Evolutionary conservation across 306 rosid genomes (phyloP).

Genomic region (Glycine tomentella): DNA sequence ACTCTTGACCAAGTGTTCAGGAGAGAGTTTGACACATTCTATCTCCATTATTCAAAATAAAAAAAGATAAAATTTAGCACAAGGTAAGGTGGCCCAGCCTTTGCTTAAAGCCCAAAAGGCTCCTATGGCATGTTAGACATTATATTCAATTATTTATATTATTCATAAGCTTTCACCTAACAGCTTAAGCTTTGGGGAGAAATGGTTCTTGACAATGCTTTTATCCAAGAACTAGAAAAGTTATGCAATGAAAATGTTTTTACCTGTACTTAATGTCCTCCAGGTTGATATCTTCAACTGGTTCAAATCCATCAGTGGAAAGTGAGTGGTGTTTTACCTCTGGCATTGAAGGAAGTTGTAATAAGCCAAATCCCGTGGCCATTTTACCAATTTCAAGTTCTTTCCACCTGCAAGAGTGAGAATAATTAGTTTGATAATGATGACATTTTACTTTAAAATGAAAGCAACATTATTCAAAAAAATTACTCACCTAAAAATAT

Average conservation of each 20-base stretch:
- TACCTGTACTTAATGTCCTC: constrained; percentile 84
- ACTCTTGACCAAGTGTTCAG: not conserved
- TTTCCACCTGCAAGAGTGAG: constrained; percentile 71
- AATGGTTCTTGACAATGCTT: constrained; percentile 28
- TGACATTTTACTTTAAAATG: constrained; percentile 24
- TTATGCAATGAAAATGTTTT: constrained; percentile 33
- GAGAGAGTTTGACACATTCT: constrained; percentile 1
- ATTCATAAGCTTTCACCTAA: not conserved
- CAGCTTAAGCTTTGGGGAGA: not conserved
- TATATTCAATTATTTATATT: not conserved
- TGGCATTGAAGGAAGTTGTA: constrained; percentile 87
- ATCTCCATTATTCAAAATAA: constrained; percentile 3
- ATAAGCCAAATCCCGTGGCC: constrained; percentile 87
- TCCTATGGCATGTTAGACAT: constrained; percentile 4
- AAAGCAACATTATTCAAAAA: constrained; percentile 27
- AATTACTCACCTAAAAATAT: constrained; percentile 73
- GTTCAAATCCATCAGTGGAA: constrained; percentile 79
- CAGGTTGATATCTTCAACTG: constrained; percentile 73
- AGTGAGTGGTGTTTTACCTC: constrained; percentile 80
- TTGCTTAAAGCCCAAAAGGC: constrained; percentile 12
- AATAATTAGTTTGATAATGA: constrained; percentile 23
- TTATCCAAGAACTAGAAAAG: constrained; percentile 24
- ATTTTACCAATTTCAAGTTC: constrained; percentile 93
- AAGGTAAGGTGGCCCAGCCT: not conserved
- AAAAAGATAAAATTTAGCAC: not conserved